Evolutionary conservation across 2,329 filamentous ascomycete genomes (phyloP).

Genomic region (Plenodomus lindquistii): DNA sequence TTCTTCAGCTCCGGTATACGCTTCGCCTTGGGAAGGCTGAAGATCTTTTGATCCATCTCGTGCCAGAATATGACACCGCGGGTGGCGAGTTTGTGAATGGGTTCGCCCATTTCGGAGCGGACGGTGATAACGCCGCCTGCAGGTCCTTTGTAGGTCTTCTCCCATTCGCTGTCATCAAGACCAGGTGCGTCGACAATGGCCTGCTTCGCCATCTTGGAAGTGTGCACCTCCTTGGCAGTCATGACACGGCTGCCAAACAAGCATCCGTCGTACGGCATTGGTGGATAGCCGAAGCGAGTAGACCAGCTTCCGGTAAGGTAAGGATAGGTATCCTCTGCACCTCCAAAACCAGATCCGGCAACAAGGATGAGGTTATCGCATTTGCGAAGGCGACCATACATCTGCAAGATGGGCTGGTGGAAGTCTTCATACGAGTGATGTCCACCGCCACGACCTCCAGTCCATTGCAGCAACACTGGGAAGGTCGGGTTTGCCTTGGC

Average conservation of each 20-base stretch:
- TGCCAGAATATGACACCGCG: conserved; percentile 96
- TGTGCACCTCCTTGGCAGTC: conserved; percentile 53
- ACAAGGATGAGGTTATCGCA: conserved; percentile 53
- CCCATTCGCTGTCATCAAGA: conserved; percentile 51
- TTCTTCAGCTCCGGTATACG: conserved; percentile 48
- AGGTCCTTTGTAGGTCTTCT: conserved; percentile 63
- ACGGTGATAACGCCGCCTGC: conserved; percentile 96
- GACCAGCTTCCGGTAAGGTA: conserved; percentile 54
- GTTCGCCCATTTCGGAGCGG: conserved; percentile 98
- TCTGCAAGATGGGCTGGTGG: conserved; percentile 53
- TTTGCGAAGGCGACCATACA: conserved; percentile 51
- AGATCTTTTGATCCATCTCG: conserved; percentile 99
- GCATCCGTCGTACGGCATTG: conserved; percentile 55
- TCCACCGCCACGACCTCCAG: conserved; percentile 54
- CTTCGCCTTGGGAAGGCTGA: conserved; percentile 85
- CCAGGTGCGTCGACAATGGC: conserved; percentile 51
- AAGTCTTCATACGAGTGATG: conserved; percentile 57
- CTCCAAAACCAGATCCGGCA: conserved; percentile 54
- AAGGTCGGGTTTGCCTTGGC: conserved; percentile 52
- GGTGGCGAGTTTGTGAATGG: conserved; percentile 97
- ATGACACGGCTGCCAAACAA: conserved; percentile 54
- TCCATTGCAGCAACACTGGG: conserved; percentile 55
- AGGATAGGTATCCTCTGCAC: conserved; percentile 52
- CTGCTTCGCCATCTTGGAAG: conserved; percentile 49
- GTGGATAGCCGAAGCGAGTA: conserved; percentile 47